Conservation (phyloP, 1,284 basidiomycete genomes). For the Cryptococcus sp. region DNA sequence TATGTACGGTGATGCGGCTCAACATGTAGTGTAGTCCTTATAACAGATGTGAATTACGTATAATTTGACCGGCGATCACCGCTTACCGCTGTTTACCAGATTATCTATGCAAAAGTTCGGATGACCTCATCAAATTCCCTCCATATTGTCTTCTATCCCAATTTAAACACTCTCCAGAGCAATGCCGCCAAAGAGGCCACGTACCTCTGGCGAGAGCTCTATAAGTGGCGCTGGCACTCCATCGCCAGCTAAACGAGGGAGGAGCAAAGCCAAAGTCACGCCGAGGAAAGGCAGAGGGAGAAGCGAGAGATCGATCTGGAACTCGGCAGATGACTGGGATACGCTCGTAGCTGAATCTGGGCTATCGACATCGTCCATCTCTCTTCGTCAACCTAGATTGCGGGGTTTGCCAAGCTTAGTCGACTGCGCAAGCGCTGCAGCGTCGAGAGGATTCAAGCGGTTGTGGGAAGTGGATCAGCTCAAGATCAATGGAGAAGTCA, state of each 20-base stretch:
- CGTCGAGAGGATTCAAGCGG: conserved; percentile 28
- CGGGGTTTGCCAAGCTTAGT: conserved; percentile 23
- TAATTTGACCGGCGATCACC: too few species aligned
- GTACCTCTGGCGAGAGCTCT: too few species aligned
- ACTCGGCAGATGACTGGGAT: conserved; percentile 36
- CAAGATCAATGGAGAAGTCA: conserved; percentile 1
- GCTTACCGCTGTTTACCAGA: too few species aligned
- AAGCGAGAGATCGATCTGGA: conserved; percentile 29
- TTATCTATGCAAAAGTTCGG: too few species aligned
- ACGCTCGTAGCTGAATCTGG: conserved; percentile 28
- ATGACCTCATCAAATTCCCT: too few species aligned
- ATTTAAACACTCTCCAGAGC: too few species aligned
- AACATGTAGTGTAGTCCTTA: too few species aligned
- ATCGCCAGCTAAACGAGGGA: neutral
- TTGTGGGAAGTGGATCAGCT: conserved; percentile 24
- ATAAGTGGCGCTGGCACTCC: neutral
- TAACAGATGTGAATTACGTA: too few species aligned
- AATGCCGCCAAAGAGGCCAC: too few species aligned
- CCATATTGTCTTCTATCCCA: too few species aligned
- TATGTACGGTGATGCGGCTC: too few species aligned
- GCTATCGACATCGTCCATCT: conserved; percentile 39
- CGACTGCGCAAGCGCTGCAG: conserved; percentile 16
- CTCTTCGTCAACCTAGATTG: conserved; percentile 23
- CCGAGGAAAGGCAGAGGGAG: neutral
- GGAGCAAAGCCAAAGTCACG: neutral